A percentile compares a stretch with the other conserved stretches of the same genome.
Conservation (phyloP, 495 filamentous ascomycete species). For the Penicillium arizonense region DNA sequence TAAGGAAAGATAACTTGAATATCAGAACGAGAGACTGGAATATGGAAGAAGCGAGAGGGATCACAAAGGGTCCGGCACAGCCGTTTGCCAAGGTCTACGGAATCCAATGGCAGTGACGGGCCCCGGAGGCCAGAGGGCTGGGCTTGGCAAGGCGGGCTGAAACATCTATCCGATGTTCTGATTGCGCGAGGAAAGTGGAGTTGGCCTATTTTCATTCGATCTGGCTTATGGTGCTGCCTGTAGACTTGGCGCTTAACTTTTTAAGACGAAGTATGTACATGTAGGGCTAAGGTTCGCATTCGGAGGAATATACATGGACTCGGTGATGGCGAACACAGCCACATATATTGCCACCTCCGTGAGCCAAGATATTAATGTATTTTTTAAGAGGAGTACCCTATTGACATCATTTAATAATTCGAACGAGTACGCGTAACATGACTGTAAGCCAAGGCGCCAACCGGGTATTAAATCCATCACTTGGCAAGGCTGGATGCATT, state of each 20-base stretch:
- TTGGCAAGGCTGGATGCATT: conserved; percentile 7
- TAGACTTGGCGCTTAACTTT: neutral
- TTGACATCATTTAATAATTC: no score
- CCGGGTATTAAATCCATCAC: neutral
- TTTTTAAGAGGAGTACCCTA: no score
- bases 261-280: no score
- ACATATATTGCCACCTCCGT: no score
- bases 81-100: conserved; percentile 5
- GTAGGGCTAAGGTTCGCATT: no score
- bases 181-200: neutral
- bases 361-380: no score
- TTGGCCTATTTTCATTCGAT: neutral
- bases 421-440: conserved; percentile 1
- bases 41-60: neutral
- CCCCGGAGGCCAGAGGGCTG: neutral
- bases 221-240: neutral
- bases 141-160: conserved; percentile 7
- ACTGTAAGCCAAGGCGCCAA: conserved; percentile 1
- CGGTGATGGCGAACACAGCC: no score
- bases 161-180: neutral
- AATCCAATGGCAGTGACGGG: neutral
- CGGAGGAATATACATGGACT: no score
- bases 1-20: neutral
- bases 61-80: conserved; percentile 1
- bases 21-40: neutral